Percentiles rank a stretch among this genome's conserved stretches.
These are phyloP conservation scores for Coprinellus aureogranulatus DNA, from an alignment of 768 basidiomycete genomes.

Conservation along the genomic window DNA sequence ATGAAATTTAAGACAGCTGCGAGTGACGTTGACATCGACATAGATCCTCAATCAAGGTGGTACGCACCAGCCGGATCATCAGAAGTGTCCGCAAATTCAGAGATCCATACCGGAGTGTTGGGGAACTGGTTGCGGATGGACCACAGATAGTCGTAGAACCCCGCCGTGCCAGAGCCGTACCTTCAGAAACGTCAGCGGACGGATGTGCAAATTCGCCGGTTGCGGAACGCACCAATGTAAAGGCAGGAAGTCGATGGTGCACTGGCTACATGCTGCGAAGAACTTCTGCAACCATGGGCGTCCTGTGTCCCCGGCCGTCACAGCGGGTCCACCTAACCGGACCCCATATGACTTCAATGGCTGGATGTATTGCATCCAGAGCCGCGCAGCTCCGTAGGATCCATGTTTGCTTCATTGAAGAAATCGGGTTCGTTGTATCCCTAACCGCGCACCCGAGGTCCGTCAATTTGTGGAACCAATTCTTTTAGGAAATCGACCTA, in stretches of 20 bases:
- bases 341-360: constrained; percentile 51
- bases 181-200: constrained; percentile 22
- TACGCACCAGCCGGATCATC: constrained; percentile 38
- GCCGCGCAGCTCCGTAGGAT: constrained; percentile 43
- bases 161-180: constrained; percentile 57
- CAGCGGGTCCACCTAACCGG: constrained; percentile 56
- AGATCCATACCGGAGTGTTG: constrained; percentile 58
- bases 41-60: neutral
- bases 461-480: neutral
- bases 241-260: constrained; percentile 50
- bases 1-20: constrained; percentile 51
- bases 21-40: neutral
- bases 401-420: constrained; percentile 43
- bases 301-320: constrained; percentile 50
- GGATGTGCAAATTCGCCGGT: neutral
- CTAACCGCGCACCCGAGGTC: constrained; percentile 18
- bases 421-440: constrained; percentile 56
- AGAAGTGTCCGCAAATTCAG: constrained; percentile 60
- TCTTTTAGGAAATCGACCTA: constrained; percentile 17
- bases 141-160: constrained; percentile 54
- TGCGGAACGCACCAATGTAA: constrained; percentile 40
- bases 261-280: constrained; percentile 49
- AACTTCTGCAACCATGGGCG: constrained; percentile 55
- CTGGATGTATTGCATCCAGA: constrained; percentile 59
- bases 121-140: constrained; percentile 51